Conservation (phyloP, 1,284 basidiomycete species). For the Somion occarium region DNA sequence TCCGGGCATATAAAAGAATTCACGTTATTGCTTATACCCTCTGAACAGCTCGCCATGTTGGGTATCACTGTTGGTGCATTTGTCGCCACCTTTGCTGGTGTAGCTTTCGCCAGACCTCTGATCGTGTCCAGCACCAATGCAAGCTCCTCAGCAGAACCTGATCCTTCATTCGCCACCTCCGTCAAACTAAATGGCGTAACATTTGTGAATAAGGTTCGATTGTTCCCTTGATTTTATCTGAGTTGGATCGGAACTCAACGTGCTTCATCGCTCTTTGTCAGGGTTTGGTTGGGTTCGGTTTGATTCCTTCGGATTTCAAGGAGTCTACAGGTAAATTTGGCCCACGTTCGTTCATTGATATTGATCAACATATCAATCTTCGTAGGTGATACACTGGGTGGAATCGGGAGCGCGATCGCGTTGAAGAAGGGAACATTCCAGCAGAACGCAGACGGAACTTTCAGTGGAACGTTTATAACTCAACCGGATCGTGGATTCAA, state of each 20-base stretch:
- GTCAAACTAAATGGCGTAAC: slow-evolving; percentile 20
- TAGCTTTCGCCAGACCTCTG: neutral
- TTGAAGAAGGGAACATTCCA: slow-evolving; percentile 27
- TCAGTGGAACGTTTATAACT: slow-evolving; percentile 36
- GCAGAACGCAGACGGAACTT: slow-evolving; percentile 26
- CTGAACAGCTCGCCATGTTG: neutral
- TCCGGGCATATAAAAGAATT: neutral
- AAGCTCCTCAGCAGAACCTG: slow-evolving; percentile 12
- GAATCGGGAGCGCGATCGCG: slow-evolving; percentile 33
- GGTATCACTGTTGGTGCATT: neutral
- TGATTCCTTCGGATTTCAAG: slow-evolving; percentile 32
- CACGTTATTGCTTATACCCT: neutral
- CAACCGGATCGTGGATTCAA: slow-evolving; percentile 48
- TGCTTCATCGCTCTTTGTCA: slow-evolving; percentile 14
- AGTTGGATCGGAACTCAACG: slow-evolving; percentile 3
- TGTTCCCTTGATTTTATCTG: neutral
- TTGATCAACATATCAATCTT: slow-evolving; percentile 4
- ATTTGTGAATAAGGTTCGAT: slow-evolving; percentile 26
- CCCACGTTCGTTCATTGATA: neutral
- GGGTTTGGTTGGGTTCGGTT: slow-evolving; percentile 34
- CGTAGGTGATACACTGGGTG: slow-evolving; percentile 32
- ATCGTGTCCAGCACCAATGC: neutral
- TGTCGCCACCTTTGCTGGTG: neutral
- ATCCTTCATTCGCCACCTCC: slow-evolving; percentile 16
- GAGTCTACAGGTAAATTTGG: slow-evolving; percentile 33